Evolutionary conservation across 495 filamentous ascomycete species (phyloP).

Genomic region (Lasiosphaeriaceae sp.): DNA sequence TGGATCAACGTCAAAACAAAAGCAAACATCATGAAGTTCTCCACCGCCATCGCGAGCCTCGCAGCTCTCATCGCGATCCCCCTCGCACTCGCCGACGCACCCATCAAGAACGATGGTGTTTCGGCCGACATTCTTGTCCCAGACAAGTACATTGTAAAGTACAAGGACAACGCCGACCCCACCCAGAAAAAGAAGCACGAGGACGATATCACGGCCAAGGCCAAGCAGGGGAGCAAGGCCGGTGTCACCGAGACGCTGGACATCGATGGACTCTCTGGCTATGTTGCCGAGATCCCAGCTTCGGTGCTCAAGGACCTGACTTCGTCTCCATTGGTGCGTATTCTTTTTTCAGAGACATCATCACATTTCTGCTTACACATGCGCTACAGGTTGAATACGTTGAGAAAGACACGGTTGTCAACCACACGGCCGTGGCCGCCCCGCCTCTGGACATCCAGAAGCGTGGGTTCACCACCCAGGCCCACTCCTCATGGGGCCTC

Average conservation of each 20-base stretch:
- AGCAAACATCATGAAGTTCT: slow-evolving; percentile 12
- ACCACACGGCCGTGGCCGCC: slow-evolving; percentile 1
- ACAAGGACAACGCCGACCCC: slow-evolving; percentile 15
- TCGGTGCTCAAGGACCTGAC: slow-evolving; percentile 5
- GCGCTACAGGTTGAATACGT: slow-evolving; percentile 12
- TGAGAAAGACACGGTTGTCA: slow-evolving; percentile 17
- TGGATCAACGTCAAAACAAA: not conserved
- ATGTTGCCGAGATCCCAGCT: slow-evolving; percentile 15
- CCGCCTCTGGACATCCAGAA: slow-evolving; percentile 4
- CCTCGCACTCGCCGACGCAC: slow-evolving; percentile 9
- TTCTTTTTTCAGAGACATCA: not conserved
- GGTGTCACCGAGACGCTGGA: slow-evolving; percentile 9
- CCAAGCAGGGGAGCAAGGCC: slow-evolving; percentile 6
- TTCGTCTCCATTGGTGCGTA: not conserved
- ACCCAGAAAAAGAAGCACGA: slow-evolving; percentile 12
- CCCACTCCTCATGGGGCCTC: slow-evolving; percentile 47
- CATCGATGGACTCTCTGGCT: slow-evolving; percentile 17
- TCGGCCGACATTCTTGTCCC: slow-evolving; percentile 8
- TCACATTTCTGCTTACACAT: not conserved
- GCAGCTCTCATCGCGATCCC: slow-evolving; percentile 3
- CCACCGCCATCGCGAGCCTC: slow-evolving; percentile 1
- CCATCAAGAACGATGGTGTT: slow-evolving; percentile 11
- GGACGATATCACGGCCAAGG: slow-evolving; percentile 9
- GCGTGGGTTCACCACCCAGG: slow-evolving; percentile 11
- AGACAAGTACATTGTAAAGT: slow-evolving; percentile 24